A percentile compares a stretch with the other conserved stretches of the same genome.
These are phyloP conservation scores for Tothia fuscella DNA, from an alignment of 2,329 filamentous ascomycete genomes.

Conservation along the genomic window DNA sequence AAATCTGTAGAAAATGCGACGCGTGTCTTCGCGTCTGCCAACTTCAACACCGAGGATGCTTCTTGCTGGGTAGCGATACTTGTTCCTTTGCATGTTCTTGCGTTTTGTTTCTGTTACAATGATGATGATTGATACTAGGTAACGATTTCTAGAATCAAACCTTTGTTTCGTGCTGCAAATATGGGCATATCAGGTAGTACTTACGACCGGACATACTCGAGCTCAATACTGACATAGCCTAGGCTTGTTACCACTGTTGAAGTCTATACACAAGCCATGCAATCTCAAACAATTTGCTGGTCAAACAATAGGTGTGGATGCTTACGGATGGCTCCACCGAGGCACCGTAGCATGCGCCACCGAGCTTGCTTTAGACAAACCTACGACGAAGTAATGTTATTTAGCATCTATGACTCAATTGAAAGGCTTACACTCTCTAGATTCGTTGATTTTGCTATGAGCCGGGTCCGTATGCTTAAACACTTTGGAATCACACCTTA, in stretches of 20 bases:
- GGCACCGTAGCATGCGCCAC: slow-evolving; percentile 83
- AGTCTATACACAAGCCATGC: slow-evolving; percentile 86
- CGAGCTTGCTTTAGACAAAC: slow-evolving; percentile 78
- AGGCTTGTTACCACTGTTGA: slow-evolving; percentile 84
- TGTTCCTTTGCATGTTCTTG: no score
- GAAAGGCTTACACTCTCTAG: slow-evolving; percentile 31
- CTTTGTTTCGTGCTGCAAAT: no score
- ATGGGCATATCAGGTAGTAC: slow-evolving; percentile 30
- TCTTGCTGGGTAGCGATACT: no score
- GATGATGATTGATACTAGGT: no score
- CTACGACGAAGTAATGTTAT: slow-evolving; percentile 61
- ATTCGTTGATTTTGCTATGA: slow-evolving; percentile 82
- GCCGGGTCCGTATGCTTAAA: slow-evolving; percentile 83
- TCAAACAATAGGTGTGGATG: slow-evolving; percentile 86
- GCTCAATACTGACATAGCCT: slow-evolving; percentile 15
- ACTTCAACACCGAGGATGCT: no score
- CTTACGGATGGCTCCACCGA: slow-evolving; percentile 95
- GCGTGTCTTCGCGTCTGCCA: not conserved
- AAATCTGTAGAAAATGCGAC: not conserved
- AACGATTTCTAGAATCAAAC: no score
- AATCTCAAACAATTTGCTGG: slow-evolving; percentile 79
- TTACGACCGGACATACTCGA: slow-evolving; percentile 15
- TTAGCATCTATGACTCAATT: slow-evolving; percentile 12
- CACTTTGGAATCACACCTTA: slow-evolving; percentile 93
- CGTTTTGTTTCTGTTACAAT: no score